Evolutionary conservation across 2,329 filamentous ascomycete species (phyloP).

Genomic region (Chalaropsis thielavioides): DNA sequence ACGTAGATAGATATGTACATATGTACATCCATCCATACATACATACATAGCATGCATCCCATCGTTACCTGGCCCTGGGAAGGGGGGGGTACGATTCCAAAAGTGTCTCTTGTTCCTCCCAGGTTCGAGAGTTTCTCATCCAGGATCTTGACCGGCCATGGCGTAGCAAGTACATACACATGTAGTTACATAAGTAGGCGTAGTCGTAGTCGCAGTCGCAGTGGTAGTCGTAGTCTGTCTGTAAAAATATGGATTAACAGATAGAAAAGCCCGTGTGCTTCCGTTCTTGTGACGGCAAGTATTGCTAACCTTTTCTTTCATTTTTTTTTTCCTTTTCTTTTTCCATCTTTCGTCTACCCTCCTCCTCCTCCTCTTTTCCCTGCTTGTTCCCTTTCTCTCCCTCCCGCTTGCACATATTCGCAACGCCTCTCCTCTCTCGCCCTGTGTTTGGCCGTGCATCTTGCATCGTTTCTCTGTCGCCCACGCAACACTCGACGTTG

Average conservation of each 20-base stretch:
- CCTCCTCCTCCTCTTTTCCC: not conserved
- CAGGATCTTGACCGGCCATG: not conserved
- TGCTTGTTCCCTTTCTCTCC: not conserved
- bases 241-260: not conserved
- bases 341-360: not conserved
- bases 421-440: too few species aligned
- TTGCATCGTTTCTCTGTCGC: not conserved
- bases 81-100: not conserved
- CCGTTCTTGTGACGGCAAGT: not conserved
- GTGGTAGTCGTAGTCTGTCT: not conserved
- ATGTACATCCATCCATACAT: not conserved
- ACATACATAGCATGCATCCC: not conserved
- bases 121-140: conserved; percentile 2
- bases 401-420: not conserved
- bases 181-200: too few species aligned
- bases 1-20: not conserved
- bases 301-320: not conserved
- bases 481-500: not conserved
- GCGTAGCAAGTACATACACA: not conserved
- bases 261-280: not conserved
- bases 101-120: not conserved
- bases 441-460: not conserved
- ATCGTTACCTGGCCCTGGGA: not conserved
- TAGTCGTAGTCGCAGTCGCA: not conserved
- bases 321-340: not conserved